phyloP scores from a whole-genome alignment of 140 eudicot genomes.

The Erigeron philadelphicus region DNA sequence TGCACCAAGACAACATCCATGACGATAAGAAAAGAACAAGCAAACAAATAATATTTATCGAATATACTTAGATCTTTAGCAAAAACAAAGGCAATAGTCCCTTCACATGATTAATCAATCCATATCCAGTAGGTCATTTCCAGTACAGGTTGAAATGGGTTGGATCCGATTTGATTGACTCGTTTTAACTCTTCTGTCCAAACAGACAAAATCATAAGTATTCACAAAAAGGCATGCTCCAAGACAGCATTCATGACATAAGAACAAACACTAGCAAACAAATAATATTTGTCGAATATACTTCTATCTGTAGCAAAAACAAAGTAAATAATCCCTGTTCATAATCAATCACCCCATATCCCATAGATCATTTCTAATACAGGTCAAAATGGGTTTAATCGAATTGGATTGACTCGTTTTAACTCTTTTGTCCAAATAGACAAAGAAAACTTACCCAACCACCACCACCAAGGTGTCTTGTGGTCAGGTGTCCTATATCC shows the following conservation, averaged over 20 bases:
- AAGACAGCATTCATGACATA: not conserved
- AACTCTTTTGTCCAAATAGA: not conserved
- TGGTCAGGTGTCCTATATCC: too few species aligned
- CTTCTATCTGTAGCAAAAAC: too few species aligned
- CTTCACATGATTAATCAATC: not conserved
- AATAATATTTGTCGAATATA: not conserved
- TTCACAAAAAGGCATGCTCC: slow-evolving; percentile 2
- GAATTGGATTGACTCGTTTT: not conserved
- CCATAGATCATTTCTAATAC: not conserved
- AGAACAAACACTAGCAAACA: not conserved
- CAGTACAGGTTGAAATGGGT: not conserved
- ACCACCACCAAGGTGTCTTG: too few species aligned
- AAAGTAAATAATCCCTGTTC: not conserved
- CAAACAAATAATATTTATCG: not conserved
- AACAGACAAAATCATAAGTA: not conserved
- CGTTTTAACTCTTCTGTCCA: not conserved
- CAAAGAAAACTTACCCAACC: too few species aligned
- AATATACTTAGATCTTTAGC: too few species aligned
- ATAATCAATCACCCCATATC: not conserved
- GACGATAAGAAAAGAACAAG: not conserved
- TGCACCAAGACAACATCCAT: not conserved
- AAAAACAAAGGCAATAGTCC: too few species aligned
- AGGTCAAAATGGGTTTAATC: not conserved
- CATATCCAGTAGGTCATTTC: not conserved
- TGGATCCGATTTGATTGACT: not conserved